Conservation (phyloP, 2,329 filamentous ascomycete species). For the Ceratocystis variospora region DNA sequence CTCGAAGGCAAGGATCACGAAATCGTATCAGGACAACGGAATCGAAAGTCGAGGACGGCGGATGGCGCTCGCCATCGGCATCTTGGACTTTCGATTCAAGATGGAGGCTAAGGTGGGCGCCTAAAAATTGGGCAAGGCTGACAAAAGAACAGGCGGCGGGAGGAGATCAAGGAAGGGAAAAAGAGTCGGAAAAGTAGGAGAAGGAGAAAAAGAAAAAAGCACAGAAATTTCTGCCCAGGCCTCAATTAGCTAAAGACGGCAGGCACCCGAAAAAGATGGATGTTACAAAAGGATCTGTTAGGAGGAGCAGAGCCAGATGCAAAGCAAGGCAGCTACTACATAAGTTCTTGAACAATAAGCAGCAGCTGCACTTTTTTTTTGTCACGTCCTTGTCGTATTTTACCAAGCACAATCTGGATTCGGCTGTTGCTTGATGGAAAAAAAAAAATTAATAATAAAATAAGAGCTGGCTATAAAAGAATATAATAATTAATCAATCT, state of each 20-base stretch:
- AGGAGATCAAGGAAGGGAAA: not conserved
- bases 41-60: slow-evolving; percentile 16
- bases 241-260: not conserved
- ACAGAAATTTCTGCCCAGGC: slow-evolving; percentile 1
- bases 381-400: not conserved
- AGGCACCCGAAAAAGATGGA: slow-evolving; percentile 1
- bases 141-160: not conserved
- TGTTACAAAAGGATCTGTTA: not conserved
- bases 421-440: not conserved
- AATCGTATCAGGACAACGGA: slow-evolving; percentile 14
- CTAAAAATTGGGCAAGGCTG: not conserved
- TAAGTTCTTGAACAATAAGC: not conserved
- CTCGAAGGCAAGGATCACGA: slow-evolving; percentile 5
- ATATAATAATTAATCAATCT: not conserved
- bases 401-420: not conserved
- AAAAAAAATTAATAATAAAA: not conserved
- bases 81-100: slow-evolving; percentile 15
- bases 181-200: not conserved
- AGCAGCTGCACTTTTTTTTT: not conserved
- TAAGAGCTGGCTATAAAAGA: not conserved
- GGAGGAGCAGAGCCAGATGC: slow-evolving; percentile 4
- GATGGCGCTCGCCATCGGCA: slow-evolving; percentile 19
- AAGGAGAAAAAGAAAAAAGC: slow-evolving; percentile 8
- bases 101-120: not conserved
- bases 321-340: slow-evolving; percentile 1